These are phyloP conservation scores for Kwoniella bestiolae DNA, from an alignment of 768 basidiomycete species.

Conservation along the genomic window DNA sequence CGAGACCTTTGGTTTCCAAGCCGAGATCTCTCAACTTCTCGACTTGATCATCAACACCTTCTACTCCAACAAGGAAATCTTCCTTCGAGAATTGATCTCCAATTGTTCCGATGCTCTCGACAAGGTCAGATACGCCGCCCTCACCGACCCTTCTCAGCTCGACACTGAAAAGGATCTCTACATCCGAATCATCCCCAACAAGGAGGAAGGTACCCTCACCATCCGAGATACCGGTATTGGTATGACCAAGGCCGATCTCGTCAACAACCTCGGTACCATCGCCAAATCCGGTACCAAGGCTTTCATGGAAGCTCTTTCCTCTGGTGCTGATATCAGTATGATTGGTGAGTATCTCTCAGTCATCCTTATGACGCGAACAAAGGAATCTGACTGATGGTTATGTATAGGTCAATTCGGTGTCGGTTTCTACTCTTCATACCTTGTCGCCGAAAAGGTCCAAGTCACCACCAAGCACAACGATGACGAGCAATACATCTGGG, in stretches of 20 bases:
- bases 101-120: constrained; percentile 98
- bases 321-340: constrained; percentile 70
- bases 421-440: constrained; percentile 99
- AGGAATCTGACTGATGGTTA: not conserved
- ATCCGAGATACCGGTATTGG: constrained; percentile 97
- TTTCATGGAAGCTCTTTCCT: constrained; percentile 95
- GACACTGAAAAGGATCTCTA: constrained; percentile 88
- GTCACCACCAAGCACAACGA: constrained; percentile 99
- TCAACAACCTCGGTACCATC: constrained; percentile 83
- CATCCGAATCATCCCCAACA: constrained; percentile 94
- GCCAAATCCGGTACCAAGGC: constrained; percentile 70
- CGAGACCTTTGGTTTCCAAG: constrained; percentile 66
- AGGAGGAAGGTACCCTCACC: constrained; percentile 87
- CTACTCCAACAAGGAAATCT: constrained; percentile 99
- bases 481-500: constrained; percentile 99
- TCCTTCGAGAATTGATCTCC: constrained; percentile 94
- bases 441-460: constrained; percentile 97
- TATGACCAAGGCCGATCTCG: constrained; percentile 99
- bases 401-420: constrained; percentile 79
- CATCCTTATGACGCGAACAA: not conserved
- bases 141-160: constrained; percentile 89
- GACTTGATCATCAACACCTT: constrained; percentile 99
- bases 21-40: constrained; percentile 97
- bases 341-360: constrained; percentile 66
- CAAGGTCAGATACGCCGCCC: constrained; percentile 95